These are phyloP conservation scores for Picochlorum sp. DNA, from an alignment of 139 green algal genomes.

Conservation along the genomic window DNA sequence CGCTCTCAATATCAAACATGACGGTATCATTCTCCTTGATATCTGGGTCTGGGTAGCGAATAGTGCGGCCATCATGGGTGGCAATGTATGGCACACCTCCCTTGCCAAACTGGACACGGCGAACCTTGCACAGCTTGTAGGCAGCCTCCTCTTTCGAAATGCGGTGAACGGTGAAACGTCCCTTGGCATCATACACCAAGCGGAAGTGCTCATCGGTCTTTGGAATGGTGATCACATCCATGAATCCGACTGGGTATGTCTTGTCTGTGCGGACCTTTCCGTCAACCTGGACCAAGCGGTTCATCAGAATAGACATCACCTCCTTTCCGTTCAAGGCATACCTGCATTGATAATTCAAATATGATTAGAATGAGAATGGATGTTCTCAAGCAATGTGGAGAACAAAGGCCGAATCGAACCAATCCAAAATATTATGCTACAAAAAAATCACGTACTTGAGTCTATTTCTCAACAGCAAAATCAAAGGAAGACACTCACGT, in stretches of 20 bases:
- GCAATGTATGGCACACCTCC: conserved; percentile 87
- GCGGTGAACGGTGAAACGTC: conserved; percentile 95
- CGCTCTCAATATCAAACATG: conserved; percentile 93
- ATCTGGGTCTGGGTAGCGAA: conserved; percentile 97
- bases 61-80: conserved; percentile 94
- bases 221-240: conserved; percentile 94
- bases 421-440: too few relatives aligned
- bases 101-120: conserved; percentile 70
- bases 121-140: conserved; percentile 98
- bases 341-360: conserved; percentile 35
- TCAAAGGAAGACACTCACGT: conserved; percentile 94
- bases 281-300: conserved; percentile 94
- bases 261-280: conserved; percentile 94
- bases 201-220: conserved; percentile 90
- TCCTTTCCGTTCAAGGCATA: conserved; percentile 97
- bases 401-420: too few relatives aligned
- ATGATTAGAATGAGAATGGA: too few relatives aligned
- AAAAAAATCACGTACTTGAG: conserved; percentile 74
- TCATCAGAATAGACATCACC: conserved; percentile 94
- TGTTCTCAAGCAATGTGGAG: too few relatives aligned
- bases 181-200: conserved; percentile 96
- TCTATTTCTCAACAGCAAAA: conserved; percentile 94
- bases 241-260: conserved; percentile 95
- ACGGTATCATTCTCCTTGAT: conserved; percentile 94
- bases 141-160: conserved; percentile 87